Evolutionary conservation across 768 basidiomycete genomes (phyloP).

Genomic region (Amanita phalloides): DNA sequence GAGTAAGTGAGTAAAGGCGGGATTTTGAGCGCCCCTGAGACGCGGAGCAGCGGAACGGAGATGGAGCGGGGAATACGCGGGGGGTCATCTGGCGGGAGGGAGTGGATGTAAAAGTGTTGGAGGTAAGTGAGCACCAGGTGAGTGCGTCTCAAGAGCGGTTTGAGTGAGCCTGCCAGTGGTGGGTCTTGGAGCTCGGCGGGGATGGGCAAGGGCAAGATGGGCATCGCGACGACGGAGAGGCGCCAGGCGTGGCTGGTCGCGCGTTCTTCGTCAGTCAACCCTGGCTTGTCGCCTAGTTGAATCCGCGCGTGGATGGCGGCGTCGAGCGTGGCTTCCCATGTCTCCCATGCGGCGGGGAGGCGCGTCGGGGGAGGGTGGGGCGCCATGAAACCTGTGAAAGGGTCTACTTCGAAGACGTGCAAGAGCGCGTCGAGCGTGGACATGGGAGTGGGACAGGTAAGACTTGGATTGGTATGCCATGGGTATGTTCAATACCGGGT

Average conservation of each 20-base stretch:
- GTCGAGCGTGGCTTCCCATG: conserved; percentile 61
- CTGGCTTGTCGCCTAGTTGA: conserved; percentile 50
- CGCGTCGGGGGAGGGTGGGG: conserved; percentile 57
- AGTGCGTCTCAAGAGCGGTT: conserved; percentile 58
- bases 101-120: conserved; percentile 75
- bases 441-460: no score
- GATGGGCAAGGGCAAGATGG: conserved; percentile 39
- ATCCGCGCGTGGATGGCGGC: conserved; percentile 36
- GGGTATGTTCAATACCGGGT: not conserved
- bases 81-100: conserved; percentile 35
- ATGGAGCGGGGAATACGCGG: conserved; percentile 66
- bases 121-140: conserved; percentile 72
- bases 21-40: conserved; percentile 62
- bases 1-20: conserved; percentile 91
- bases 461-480: no score
- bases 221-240: conserved; percentile 31
- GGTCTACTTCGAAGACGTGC: conserved; percentile 79
- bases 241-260: not conserved
- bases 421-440: not conserved
- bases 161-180: conserved; percentile 19
- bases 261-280: not conserved
- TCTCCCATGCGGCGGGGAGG: conserved; percentile 51
- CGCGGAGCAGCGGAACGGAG: conserved; percentile 65
- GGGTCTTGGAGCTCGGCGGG: conserved; percentile 14
- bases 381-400: conserved; percentile 87